These are phyloP conservation scores for Puccinia hordei DNA, from an alignment of 1,284 basidiomycete species.

Conservation along the genomic window DNA sequence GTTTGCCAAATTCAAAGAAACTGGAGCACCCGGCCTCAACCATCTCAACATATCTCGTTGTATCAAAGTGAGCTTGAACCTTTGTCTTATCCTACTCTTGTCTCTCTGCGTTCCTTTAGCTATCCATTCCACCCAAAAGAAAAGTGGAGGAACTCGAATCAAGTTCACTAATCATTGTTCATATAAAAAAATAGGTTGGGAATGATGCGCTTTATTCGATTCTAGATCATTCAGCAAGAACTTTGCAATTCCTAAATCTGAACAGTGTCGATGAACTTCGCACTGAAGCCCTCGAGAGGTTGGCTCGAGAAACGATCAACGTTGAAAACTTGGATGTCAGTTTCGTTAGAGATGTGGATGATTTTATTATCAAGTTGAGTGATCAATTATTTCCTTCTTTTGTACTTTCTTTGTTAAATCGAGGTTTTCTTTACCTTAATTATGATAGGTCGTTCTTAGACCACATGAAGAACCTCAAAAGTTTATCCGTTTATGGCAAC, in stretches of 20 bases:
- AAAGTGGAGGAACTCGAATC: background rate
- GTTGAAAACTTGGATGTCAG: constrained; percentile 75
- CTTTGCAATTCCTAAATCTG: constrained; percentile 71
- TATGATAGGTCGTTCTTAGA: constrained; percentile 31
- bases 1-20: constrained; percentile 50
- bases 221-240: constrained; percentile 70
- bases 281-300: constrained; percentile 9
- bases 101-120: background rate
- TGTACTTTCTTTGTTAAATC: background rate
- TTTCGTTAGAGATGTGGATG: constrained; percentile 77
- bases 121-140: background rate
- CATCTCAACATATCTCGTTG: constrained; percentile 49
- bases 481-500: constrained; percentile 34
- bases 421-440: too few relatives aligned
- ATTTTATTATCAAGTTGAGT: constrained; percentile 18
- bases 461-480: constrained; percentile 22
- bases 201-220: constrained; percentile 68
- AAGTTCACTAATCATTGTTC: background rate
- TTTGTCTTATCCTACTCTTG: too few relatives aligned
- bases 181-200: constrained; percentile 61
- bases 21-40: constrained; percentile 18
- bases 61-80: constrained; percentile 29
- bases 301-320: constrained; percentile 62
- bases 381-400: background rate
- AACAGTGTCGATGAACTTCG: constrained; percentile 68